These are phyloP conservation scores for Coemansia sp. DNA, from an alignment of 192 early-diverging fungal genomes.

Conservation along the genomic window DNA sequence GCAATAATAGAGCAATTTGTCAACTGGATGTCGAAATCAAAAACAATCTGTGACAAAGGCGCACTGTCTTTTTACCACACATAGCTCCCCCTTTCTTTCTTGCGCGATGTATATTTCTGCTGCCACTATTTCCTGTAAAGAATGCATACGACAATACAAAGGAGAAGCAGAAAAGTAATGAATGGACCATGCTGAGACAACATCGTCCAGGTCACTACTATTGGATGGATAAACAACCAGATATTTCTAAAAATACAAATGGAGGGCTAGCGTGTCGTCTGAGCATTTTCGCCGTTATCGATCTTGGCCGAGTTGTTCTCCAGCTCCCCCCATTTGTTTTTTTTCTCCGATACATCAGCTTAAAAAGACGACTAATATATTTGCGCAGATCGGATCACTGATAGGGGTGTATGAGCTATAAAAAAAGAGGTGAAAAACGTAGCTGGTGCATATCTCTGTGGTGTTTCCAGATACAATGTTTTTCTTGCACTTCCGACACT, in stretches of 20 bases:
- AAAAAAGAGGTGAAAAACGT: not conserved
- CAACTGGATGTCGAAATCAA: not conserved
- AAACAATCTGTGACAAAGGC: not conserved
- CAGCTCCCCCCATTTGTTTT: not conserved
- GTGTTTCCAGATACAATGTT: not conserved
- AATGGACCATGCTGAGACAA: slow-evolving; percentile 6
- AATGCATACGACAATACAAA: slow-evolving; percentile 7
- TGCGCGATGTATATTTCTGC: slow-evolving; percentile 2
- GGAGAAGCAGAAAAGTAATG: not conserved
- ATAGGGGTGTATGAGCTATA: not conserved
- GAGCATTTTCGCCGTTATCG: slow-evolving; percentile 7
- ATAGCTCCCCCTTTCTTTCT: not conserved
- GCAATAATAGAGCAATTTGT: too few relatives aligned
- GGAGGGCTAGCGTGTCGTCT: not conserved
- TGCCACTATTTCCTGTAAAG: not conserved
- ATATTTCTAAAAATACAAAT: slow-evolving; percentile 4
- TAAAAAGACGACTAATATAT: not conserved
- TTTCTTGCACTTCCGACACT: not conserved
- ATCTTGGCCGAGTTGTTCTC: not conserved
- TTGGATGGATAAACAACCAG: not conserved
- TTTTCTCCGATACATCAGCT: not conserved
- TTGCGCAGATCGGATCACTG: not conserved
- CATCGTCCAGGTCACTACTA: not conserved
- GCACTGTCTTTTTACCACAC: not conserved
- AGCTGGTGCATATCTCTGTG: not conserved